Base-by-base conservation (phyloP, 345 rosid genomes). In the Viola odorata region DNA sequence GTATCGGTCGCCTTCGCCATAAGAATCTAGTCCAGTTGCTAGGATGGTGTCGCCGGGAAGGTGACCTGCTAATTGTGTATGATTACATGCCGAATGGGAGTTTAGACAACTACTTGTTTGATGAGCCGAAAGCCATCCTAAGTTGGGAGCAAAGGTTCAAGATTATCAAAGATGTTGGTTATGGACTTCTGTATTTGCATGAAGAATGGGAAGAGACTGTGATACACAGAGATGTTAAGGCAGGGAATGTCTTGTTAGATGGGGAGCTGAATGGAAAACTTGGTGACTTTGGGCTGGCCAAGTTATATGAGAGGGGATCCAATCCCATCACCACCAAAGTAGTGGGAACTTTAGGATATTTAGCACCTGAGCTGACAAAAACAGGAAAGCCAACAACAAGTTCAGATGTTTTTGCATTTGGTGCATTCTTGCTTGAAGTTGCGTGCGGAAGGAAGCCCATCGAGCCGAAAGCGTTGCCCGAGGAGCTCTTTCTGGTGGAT, bases 231-330 rank as follows among this genome's bases (percentile, higher is more conserved):
- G 99, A 94, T 59, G 76, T 88, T 32, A 94, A 94, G 66, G 91
- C 99, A 6, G 91, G 86, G 9, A 94, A 94, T 55, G 89, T 94
- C 59, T 67, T 94, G 64, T 58, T 90, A 23, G 99, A 94, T 69
- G 63, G 77, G 0, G 97, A 90, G 39, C 69, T 88, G 42, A 87
- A 84, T 49, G 97, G 97, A 0, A 82, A 85, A 53, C 68, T 87
- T 4, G 95, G 99, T 6, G 99, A 90, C 55, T 94, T 94, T 39
- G 99, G 99, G 37, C 85, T 94, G 0, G 99, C 99, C 5, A 94
- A 83, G 76, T 50, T 90, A 60, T 84, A 85, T 14, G 99, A 94
- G 56, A 96, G 77, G 3, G 95, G 91, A 40, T 62, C 81, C 0
- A 75, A 79, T 66, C 96, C 98, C 2, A 76, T 73, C 79, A 76